phyloP scores from a whole-genome alignment of 306 rosid species.

The Quercus dentata region DNA sequence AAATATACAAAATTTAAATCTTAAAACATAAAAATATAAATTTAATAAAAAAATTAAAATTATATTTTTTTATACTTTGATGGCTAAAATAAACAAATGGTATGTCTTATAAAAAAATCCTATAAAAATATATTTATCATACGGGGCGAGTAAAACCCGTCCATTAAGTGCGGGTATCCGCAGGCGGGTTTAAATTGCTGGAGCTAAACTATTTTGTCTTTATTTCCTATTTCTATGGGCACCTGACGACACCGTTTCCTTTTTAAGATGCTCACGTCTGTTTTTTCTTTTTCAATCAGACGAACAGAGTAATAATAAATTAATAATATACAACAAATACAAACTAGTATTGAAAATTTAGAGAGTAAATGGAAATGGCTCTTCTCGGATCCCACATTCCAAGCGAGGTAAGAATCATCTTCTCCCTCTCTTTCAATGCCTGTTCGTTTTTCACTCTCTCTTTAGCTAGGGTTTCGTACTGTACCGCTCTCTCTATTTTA shows the following conservation, averaged over 20 bases:
- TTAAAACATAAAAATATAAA: no score
- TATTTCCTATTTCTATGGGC: neutral
- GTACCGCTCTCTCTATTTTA: neutral
- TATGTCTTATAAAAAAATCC: no score
- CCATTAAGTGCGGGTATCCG: no score
- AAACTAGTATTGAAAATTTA: neutral
- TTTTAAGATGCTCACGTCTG: neutral
- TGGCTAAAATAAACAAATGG: no score
- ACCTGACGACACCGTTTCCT: neutral
- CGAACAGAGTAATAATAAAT: no score
- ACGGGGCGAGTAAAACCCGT: no score
- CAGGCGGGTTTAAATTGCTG: no score
- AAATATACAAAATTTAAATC: no score
- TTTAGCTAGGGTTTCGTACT: conserved; percentile 22
- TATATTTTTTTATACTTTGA: no score
- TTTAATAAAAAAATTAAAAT: no score
- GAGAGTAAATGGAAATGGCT: conserved; percentile 38
- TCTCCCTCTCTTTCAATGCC: conserved; percentile 3
- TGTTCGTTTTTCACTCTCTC: neutral
- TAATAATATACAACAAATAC: neutral
- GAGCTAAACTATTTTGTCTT: no score
- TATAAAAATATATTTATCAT: no score
- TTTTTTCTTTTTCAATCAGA: neutral
- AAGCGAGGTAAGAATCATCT: conserved; percentile 50
- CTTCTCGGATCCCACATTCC: conserved; percentile 67